phyloP scores from a whole-genome alignment of 192 early-diverging fungal genomes.

The Phycomyces nitens region DNA sequence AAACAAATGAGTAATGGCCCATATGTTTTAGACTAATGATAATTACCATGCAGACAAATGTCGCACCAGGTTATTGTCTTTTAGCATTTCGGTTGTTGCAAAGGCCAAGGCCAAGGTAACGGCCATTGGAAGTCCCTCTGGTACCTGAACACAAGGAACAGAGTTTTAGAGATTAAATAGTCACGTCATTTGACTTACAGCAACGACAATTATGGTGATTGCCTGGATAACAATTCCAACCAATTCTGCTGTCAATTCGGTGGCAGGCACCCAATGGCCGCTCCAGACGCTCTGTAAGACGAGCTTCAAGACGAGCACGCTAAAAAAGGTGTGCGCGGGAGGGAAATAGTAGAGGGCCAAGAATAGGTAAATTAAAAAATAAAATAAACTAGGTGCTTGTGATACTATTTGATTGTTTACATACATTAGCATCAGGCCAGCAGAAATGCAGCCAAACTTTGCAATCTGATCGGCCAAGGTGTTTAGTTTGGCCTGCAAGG shows the following conservation, averaged over 20 bases:
- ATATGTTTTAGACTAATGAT: neutral
- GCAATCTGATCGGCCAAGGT: conserved; percentile 90
- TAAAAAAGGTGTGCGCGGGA: conserved; percentile 49
- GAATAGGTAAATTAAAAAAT: neutral
- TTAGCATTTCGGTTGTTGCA: conserved; percentile 79
- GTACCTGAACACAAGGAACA: conserved; percentile 19
- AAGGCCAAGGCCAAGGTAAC: conserved; percentile 82
- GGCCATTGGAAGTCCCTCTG: conserved; percentile 86
- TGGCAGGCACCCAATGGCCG: conserved; percentile 53
- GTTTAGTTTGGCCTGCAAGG: conserved; percentile 91
- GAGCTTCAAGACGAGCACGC: conserved; percentile 62
- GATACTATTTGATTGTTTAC: conserved; percentile 9
- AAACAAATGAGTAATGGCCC: neutral
- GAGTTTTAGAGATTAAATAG: neutral
- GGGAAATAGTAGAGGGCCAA: neutral
- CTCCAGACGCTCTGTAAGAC: conserved; percentile 53
- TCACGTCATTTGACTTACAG: conserved; percentile 41
- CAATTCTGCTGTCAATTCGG: conserved; percentile 54
- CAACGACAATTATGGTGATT: conserved; percentile 78
- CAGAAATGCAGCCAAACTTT: conserved; percentile 83
- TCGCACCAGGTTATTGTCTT: conserved; percentile 79
- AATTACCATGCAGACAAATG: conserved; percentile 60
- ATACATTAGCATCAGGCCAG: conserved; percentile 75
- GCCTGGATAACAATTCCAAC: conserved; percentile 76
- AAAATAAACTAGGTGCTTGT: neutral